Evolutionary conservation across 2,329 filamentous ascomycete genomes (phyloP), one percentile per base, ranked within the genome.

Genomic region (Aureobasidium namibiae): DNA sequence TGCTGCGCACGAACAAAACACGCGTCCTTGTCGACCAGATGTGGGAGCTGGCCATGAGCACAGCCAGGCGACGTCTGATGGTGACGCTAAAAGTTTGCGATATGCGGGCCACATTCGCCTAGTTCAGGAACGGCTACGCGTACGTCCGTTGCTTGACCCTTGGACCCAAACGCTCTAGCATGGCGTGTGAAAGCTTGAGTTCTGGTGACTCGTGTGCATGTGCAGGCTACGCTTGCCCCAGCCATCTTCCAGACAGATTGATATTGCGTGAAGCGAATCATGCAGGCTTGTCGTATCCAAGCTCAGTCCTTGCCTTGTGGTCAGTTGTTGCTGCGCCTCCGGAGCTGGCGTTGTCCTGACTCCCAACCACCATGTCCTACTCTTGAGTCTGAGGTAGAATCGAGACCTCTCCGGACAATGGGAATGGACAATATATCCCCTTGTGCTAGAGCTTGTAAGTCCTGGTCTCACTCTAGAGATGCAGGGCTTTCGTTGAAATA

Each of bases 71-170:
- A 44, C 29, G 52, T 56, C 39, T 56, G 38, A 29, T 41, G 14
- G 24, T 45, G 52, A 36, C 38, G 52, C 52, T 56, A 44, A 56
- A 36, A 56, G n/a, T 36, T 18, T 39, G 36, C 52, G 52, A 56
- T 39, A 56, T 29, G 52, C 52, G 39, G 39, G 14, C 39, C 31
- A 34, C n/a, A n/a, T 39, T 45, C 29, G 38, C 39, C 39, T 56
- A 45, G 38, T 56, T 21, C 52, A 56, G 52, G 52, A 44, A 56
- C 52, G 52, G 26, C 50, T 42, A 31, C 50, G 50, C 50, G 50
- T 54, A 54, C 50, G 21, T 36, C 36, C 36, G 49, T 41, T 41
- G 24, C 23, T 21, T 23, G 46, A 23, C 31, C 31, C 46, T 36
- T 50, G 24, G 21, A 50, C 21, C 33, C 31, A 50, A 50, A n/a